Percentiles rank a stretch among this genome's conserved stretches.
Conservation (phyloP, 345 rosid genomes). For the Alliaria petiolata region DNA sequence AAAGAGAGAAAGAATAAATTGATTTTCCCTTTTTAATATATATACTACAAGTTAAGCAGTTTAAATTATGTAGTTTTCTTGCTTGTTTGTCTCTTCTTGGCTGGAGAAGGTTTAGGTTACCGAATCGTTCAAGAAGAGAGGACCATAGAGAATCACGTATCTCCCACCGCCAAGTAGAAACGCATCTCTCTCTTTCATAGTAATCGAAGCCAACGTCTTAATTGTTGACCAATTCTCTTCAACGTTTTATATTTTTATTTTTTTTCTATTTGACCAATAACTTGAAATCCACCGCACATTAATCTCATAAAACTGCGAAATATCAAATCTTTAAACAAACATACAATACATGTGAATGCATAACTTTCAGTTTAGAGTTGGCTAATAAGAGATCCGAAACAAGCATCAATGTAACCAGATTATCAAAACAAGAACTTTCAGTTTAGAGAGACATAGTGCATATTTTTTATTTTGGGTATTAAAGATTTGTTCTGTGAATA, state of each 20-base stretch:
- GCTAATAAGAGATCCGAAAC: neutral
- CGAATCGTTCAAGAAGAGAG: neutral
- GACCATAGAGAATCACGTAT: slow-evolving; percentile 14
- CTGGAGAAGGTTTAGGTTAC: slow-evolving; percentile 15
- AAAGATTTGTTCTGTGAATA: no score
- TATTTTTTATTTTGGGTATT: no score
- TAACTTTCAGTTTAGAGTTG: no score
- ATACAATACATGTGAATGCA: neutral
- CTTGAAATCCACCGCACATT: neutral
- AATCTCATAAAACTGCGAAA: neutral
- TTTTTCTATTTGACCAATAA: neutral
- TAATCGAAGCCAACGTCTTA: neutral
- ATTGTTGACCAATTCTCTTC: neutral
- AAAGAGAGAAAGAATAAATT: neutral
- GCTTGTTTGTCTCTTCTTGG: slow-evolving; percentile 11
- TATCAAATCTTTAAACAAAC: neutral
- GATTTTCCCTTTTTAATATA: neutral
- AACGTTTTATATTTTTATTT: neutral
- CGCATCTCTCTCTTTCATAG: neutral
- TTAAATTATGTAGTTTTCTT: neutral
- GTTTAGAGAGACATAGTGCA: no score
- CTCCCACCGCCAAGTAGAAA: neutral
- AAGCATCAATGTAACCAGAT: neutral
- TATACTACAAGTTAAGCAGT: neutral
- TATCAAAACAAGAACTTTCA: no score